Evolutionary conservation across 768 basidiomycete genomes (phyloP), one percentile per base, ranked within the genome.

Genomic region (Suillus americanus): DNA sequence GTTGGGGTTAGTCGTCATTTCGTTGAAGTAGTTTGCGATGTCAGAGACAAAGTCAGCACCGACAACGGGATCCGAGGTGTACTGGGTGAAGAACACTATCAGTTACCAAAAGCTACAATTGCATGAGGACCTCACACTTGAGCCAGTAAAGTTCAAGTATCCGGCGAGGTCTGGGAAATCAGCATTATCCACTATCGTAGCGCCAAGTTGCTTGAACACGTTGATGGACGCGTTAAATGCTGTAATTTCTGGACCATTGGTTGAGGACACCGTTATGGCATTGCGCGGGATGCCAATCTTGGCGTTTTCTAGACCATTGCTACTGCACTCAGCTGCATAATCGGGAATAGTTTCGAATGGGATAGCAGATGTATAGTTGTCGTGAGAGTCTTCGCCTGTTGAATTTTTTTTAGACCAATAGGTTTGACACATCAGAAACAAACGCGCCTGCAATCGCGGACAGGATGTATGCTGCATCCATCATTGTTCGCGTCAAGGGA

Each of bases 391-490:
- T 25, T 59, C 0, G 5, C 57, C 57, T 59, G 5, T 28, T 20
- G 10, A 25, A 28, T 41, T 12, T 1, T 20, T 40, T 5, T 41
- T 2, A 41, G 57, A 30, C 18, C 16, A 9, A 28, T 41, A 7
- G 5, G 12, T 59, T 28, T 10, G 16, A 20, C 25, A 18, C 10
- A 59, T 28, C 23, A 41, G 18, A 28, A 40, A 59, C 18, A n/a
- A 25, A 20, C 57, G 71, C 73, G 6, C 84, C 84, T 4, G 84
- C 83, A 38, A 86, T 85, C 45, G 81, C 69, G 7, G 81, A 80
- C 4, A 86, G 74, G 1, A 86, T 80, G 41, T 81, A 79, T 0
- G 85, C 85, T 0, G 83, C 84, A 66, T 87, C 86, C 1, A 81
- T 72, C 18, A 86, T 64, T 1, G 83, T 81, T 3, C 85, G 78